Evolutionary conservation across 202 grass and related monocot species (phyloP), one percentile per base, ranked within the genome.

Genomic region (Schoenoplectus triqueter): DNA sequence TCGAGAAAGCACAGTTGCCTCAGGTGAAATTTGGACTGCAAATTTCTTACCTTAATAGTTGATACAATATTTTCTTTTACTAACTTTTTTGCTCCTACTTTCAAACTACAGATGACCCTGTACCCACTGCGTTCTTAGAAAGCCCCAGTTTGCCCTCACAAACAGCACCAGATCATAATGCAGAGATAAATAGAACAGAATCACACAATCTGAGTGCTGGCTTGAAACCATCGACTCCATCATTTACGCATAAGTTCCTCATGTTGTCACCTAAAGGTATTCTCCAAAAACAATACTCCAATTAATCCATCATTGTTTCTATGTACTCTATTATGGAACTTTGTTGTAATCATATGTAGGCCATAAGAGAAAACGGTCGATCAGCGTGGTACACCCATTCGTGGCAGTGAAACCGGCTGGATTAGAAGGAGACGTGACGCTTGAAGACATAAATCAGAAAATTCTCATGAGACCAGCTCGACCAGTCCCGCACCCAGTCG

Each of bases 401-500:
- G 90, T 85, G 0, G 88, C 95, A 0, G 90, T 96, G 40, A 98
- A 92, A 90, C 96, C 96, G 8, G 88, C 91, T 50, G 90, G 87
- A 6, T 44, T 95, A 10, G 91, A 94, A 14, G 93, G 89, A 44
- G 65, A 88, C 74, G 70, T 72, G 65, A 94, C 92, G 80, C 88
- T 99, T 0, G 54, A 75, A 78, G 96, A 99, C 70, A 94, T 99
- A 56, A 99, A 99, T 84, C 80, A 87, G 73, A 82, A 87, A 87
- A 88, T 94, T 77, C 84, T 99, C 20, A 95, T 84, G 88, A 83
- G 93, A 68, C 96, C 96, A 2, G 75, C 90, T 7, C 88, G 91
- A 45, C 91, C 96, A 0, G 90, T 99, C 2, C 91, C 88, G 22
- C 96, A 99, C 68, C 96, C 96, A 2, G 96, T 99, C 3, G 96